A percentile compares a stretch with the other conserved stretches of the same genome.
These are phyloP conservation scores for Pascua guehoae DNA, from an alignment of 1,284 basidiomycete genomes.

Conservation along the genomic window DNA sequence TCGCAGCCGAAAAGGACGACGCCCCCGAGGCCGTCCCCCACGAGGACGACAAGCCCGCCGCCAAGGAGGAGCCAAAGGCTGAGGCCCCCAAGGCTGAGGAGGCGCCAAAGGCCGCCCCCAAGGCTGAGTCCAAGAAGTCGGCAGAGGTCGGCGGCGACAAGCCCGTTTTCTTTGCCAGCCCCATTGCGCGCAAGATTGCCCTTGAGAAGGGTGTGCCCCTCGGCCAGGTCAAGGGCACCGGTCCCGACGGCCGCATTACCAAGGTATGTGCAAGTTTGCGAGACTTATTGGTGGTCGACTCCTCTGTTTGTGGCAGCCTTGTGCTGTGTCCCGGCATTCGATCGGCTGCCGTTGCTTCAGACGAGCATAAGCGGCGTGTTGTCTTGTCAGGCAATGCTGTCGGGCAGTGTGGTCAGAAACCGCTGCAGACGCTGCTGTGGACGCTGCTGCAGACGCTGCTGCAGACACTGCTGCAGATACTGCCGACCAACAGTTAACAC, in stretches of 20 bases:
- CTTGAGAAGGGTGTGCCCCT: constrained; percentile 92
- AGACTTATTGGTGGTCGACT: too few species aligned
- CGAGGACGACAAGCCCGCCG: constrained; percentile 26
- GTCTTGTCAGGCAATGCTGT: too few species aligned
- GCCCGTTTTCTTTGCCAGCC: constrained; percentile 77
- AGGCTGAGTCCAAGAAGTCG: constrained; percentile 24
- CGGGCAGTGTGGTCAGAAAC: too few species aligned
- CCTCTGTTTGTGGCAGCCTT: too few species aligned
- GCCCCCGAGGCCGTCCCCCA: constrained; percentile 43
- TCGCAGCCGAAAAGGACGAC: constrained; percentile 59
- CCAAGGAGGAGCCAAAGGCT: constrained; percentile 13
- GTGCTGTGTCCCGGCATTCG: too few species aligned
- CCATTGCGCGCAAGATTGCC: constrained; percentile 94
- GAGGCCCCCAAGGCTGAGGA: constrained; percentile 51
- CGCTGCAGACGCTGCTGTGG: too few species aligned
- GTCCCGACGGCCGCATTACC: constrained; percentile 89
- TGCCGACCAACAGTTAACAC: too few species aligned
- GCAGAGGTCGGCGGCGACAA: constrained; percentile 52
- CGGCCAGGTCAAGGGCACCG: constrained; percentile 85
- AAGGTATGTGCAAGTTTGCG: too few species aligned
- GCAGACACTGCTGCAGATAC: too few species aligned
- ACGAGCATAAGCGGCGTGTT: too few species aligned
- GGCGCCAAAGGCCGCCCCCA: constrained; percentile 47
- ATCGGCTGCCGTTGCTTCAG: too few species aligned
- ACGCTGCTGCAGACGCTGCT: too few species aligned